Evolutionary conservation across 225 moss, liverwort and hornwort species (phyloP), one percentile per base, ranked within the genome.

Genomic region (Bryoerythrophyllum caledonicum): DNA sequence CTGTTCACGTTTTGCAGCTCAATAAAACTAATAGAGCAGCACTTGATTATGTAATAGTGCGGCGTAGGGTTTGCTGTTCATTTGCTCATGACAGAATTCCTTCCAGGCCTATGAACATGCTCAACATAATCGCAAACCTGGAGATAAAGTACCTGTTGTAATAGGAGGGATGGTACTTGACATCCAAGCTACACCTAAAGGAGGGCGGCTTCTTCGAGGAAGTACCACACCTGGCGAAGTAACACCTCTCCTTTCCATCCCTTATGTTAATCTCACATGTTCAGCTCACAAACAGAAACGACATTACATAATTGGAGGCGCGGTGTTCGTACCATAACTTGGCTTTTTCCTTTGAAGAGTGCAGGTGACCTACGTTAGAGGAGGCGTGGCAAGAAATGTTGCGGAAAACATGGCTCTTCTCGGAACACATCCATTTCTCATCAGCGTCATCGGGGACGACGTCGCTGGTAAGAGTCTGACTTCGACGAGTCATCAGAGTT

Each of bases 341-440:
- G 28, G 4, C 55, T 60, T 70, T 49, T 74, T 49, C 41, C 28
- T 62, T 66, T 63, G 58, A 69, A 54, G 51, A 63, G 79, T 65
- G 52, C 86, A 97, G 94, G 91, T 97, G 66, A 84, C 63, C 51
- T 91, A 80, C 77, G 91, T 88, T 17, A 83, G 84, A 86, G 97
- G 97, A 26, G 97, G 97, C 67, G 97, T 99, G 65, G 97, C 86
- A 74, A 87, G 97, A 76, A 99, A 99, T 76, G 84, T 99, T 78
- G 97, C 95, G 19, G 97, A 99, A 81, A 90, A 85, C 74, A 89
- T 99, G 80, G 85, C 84, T 65, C 89, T 80, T 79, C 81, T 99
- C 34, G 86, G 79, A 67, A 28, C 75, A 37, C 71, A 38, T 34
- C 95, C 97, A 20, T 93, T 99, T 77, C 82, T 99, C 32, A 93